phyloP scores from a whole-genome alignment of 2,329 filamentous ascomycete genomes.

The Trichoderma sp. region DNA sequence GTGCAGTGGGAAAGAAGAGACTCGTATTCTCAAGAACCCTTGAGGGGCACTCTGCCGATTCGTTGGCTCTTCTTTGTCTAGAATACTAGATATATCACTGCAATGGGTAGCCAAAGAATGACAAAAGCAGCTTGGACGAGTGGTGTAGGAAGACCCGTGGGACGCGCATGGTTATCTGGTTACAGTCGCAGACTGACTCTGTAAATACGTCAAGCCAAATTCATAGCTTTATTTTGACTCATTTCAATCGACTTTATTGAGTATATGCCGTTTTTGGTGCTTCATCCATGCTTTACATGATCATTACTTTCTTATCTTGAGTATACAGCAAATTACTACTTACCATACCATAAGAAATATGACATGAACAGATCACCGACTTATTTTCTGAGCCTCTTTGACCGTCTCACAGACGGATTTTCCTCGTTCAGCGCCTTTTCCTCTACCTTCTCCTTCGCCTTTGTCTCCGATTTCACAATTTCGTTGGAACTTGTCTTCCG shows the following conservation, averaged over 20 bases:
- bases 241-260: not conserved
- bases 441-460: constrained; percentile 25
- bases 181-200: constrained; percentile 8
- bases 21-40: not conserved
- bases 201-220: constrained; percentile 18
- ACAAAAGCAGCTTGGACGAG: not conserved
- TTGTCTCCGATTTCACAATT: not conserved
- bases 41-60: not conserved
- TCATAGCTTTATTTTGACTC: not conserved
- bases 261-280: not conserved
- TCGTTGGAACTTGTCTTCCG: constrained; percentile 34
- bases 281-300: not conserved
- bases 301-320: not conserved
- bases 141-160: not conserved
- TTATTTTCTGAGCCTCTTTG: constrained; percentile 29
- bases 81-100: not conserved
- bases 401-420: constrained; percentile 25
- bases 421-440: not conserved
- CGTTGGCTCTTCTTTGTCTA: not conserved
- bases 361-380: not conserved
- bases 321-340: not conserved
- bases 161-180: constrained; percentile 11
- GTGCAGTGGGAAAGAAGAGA: not conserved
- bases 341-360: not conserved
- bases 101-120: not conserved